A percentile compares a stretch with the other conserved stretches of the same genome.
Evolutionary conservation across 2,329 filamentous ascomycete species (phyloP).

Genomic region (Botrytis squamosa): DNA sequence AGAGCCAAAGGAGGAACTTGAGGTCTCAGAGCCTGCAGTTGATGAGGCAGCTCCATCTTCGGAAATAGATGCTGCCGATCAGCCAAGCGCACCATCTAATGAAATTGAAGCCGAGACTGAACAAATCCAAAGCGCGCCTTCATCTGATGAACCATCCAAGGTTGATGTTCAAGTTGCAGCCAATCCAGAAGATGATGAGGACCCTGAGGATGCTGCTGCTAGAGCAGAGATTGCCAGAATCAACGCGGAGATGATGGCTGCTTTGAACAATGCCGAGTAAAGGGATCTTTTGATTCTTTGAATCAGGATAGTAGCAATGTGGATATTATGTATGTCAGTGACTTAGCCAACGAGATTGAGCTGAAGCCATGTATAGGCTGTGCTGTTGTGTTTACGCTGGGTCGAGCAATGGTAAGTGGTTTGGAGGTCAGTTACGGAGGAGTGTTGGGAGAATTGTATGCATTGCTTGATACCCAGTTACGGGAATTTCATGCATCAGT

Average conservation of each 20-base stretch:
- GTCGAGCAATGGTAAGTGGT: neutral
- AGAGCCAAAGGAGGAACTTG: neutral
- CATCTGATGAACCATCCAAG: constrained; percentile 6
- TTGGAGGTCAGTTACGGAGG: neutral
- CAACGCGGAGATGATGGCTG: constrained; percentile 33
- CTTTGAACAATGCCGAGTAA: constrained; percentile 19
- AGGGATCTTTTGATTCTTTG: neutral
- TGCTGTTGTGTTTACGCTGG: neutral
- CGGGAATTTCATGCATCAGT: constrained; percentile 2
- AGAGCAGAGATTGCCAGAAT: constrained; percentile 33
- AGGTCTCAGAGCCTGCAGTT: neutral
- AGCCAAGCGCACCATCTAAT: neutral
- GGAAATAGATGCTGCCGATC: neutral
- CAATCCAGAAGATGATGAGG: constrained; percentile 22
- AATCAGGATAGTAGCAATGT: neutral
- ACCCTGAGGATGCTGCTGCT: constrained; percentile 33
- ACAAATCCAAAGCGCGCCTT: neutral
- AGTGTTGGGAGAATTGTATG: neutral
- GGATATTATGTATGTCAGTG: neutral
- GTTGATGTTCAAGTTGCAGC: neutral
- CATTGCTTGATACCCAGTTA: neutral
- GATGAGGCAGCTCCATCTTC: constrained; percentile 14
- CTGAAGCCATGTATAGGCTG: neutral
- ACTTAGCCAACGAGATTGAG: neutral
- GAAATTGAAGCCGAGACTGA: constrained; percentile 10